Base-by-base conservation (phyloP, 805 yeast genomes). In the Kurtzmaniella cleridarum region DNA sequence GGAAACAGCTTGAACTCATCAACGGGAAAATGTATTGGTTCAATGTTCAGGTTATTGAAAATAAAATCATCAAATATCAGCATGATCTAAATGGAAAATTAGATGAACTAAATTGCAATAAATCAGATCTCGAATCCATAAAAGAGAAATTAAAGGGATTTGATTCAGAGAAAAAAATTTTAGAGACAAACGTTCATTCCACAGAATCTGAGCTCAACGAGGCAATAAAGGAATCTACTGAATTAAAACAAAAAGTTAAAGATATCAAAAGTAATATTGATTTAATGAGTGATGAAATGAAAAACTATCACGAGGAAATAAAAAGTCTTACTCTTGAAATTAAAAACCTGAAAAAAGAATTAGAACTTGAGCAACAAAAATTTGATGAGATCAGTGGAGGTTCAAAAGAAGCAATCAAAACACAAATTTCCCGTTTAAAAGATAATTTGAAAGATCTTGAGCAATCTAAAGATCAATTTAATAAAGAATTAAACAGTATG, bases 311-410 rank as follows among this genome's bases (percentile, higher is more conserved):
- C 16, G 27, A 45, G 3, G 57, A 56, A 29, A 59, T 62, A 12
- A 50, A 46, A 44, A 26, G 36, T 1, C 38, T 44, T 18, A 39
- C 43, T 26, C 41, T 45, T 10, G 56, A 54, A 10, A 56, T 64
- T 6, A 42, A 42, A 13, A 39, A 38, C 17, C 50, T 50, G 23
- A 47, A 54, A 18, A 41, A 44, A 5, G 56, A 53, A 10, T 56
- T 66, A 5, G 42, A 41, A 5, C 35, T 34, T 2, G 79, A 73
- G 44, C 66, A 60, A 44, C 48, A 50, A 27, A 57, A 66, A 45
- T 56, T 75, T 12, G 70, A 68, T 27, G 57, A 53, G 10, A 54
- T 63, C 5, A 62, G 64, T 39, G 79, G 77, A 12, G 76, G 73
- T 1, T 61, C 69, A 4, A 66, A 62, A 35, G 71, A 67, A 20